phyloP scores from a whole-genome alignment of 768 basidiomycete species.

The Mycena rebaudengoi region DNA sequence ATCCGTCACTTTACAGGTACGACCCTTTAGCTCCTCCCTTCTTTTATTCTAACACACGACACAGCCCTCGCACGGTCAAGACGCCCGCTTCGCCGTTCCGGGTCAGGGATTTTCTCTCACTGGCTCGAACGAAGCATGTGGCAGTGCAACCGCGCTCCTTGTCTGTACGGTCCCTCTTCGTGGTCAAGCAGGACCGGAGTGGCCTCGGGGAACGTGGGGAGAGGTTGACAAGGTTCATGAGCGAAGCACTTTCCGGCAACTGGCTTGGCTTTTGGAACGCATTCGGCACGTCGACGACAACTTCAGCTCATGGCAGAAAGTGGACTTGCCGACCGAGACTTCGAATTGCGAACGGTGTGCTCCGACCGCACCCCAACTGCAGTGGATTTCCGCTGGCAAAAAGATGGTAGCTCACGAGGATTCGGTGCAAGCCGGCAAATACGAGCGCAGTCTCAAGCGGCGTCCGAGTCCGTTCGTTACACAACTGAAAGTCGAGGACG shows the following conservation, averaged over 20 bases:
- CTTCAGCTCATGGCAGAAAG: constrained; percentile 72
- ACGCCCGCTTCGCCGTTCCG: constrained; percentile 76
- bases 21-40: neutral
- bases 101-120: constrained; percentile 57
- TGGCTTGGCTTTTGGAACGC: constrained; percentile 90
- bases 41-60: constrained; percentile 12
- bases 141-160: constrained; percentile 79
- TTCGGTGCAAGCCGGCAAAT: constrained; percentile 85
- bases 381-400: constrained; percentile 74
- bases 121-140: constrained; percentile 69
- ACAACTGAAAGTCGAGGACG: constrained; percentile 73
- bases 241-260: constrained; percentile 76
- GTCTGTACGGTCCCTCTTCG: constrained; percentile 78
- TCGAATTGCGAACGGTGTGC: constrained; percentile 82
- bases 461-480: constrained; percentile 90
- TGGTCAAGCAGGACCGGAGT: constrained; percentile 77
- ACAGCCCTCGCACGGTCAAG: constrained; percentile 61
- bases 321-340: constrained; percentile 54
- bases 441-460: constrained; percentile 87
- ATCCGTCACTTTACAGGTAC: constrained; percentile 63
- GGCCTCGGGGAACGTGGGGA: constrained; percentile 77
- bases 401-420: constrained; percentile 82
- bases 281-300: constrained; percentile 77
- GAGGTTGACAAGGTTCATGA: constrained; percentile 91
- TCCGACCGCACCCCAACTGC: constrained; percentile 76